A percentile compares a stretch with the other conserved stretches of the same genome.
phyloP scores from a whole-genome alignment of 352 stramenopile species.

The Pseudoperonospora humuli region DNA sequence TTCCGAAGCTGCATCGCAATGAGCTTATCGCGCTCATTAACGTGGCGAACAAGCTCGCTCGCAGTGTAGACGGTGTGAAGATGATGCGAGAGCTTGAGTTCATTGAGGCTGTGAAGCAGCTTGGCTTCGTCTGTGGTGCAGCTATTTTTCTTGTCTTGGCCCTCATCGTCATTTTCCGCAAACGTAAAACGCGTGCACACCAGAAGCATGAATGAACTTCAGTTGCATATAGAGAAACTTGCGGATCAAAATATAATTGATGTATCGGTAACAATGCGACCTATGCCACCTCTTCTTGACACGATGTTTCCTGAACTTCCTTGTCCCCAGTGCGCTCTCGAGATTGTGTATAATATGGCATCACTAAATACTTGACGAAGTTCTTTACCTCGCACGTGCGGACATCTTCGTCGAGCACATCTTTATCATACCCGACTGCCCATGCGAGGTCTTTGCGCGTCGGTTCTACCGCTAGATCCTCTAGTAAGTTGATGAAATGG shows the following conservation, averaged over 20 bases:
- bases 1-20: conserved; percentile 87
- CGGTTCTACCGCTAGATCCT: conserved; percentile 45
- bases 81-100: conserved; percentile 79
- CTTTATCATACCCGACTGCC: conserved; percentile 49
- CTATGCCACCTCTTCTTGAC: conserved; percentile 22
- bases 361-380: conserved; percentile 61
- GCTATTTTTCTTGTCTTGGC: conserved; percentile 36
- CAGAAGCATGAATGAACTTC: conserved; percentile 29
- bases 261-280: background rate
- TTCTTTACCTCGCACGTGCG: conserved; percentile 65
- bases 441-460: conserved; percentile 51
- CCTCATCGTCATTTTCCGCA: conserved; percentile 41
- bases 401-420: conserved; percentile 62
- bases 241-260: conserved; percentile 17
- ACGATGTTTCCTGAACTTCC: conserved; percentile 5
- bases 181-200: conserved; percentile 21
- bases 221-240: conserved; percentile 9
- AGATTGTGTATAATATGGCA: conserved; percentile 42
- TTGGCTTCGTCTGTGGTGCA: conserved; percentile 38
- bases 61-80: conserved; percentile 71
- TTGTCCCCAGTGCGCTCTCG: conserved; percentile 6
- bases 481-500: conserved; percentile 41
- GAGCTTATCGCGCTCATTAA: conserved; percentile 98
- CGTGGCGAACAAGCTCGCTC: conserved; percentile 82
- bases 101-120: conserved; percentile 46